Evolutionary conservation across 495 filamentous ascomycete genomes (phyloP).

Genomic region (Neurospora sp.): DNA sequence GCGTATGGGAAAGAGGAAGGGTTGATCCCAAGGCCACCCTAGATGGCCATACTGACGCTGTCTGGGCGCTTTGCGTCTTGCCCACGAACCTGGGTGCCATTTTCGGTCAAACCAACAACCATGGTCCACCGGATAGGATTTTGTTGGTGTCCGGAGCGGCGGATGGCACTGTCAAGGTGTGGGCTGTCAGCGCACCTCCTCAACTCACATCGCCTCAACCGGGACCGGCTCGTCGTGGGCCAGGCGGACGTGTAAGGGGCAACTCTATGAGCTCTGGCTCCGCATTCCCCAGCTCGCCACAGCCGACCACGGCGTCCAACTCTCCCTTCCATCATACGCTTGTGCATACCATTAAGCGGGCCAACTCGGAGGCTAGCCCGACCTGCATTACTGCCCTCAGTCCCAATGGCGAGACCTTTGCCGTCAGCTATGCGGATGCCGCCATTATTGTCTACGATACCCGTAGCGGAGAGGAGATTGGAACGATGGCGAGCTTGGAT

Average conservation of each 20-base stretch:
- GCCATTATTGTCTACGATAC: constrained; percentile 88
- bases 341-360: constrained; percentile 70
- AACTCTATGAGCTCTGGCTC: constrained; percentile 87
- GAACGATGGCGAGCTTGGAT: constrained; percentile 82
- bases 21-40: constrained; percentile 94
- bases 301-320: constrained; percentile 65
- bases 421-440: constrained; percentile 84
- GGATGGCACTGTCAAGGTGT: constrained; percentile 85
- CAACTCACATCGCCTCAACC: constrained; percentile 68
- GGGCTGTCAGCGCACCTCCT: constrained; percentile 89
- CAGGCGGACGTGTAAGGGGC: constrained; percentile 72
- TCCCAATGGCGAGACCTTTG: constrained; percentile 77
- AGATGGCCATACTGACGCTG: constrained; percentile 87
- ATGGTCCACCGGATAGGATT: constrained; percentile 72
- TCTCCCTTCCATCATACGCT: constrained; percentile 52
- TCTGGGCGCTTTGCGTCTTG: constrained; percentile 91
- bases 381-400: constrained; percentile 88
- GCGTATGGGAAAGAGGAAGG: constrained; percentile 87
- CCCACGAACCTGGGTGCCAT: constrained; percentile 71
- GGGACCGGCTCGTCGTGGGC: constrained; percentile 46
- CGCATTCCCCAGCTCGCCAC: constrained; percentile 81
- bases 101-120: constrained; percentile 58
- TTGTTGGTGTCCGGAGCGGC: constrained; percentile 85
- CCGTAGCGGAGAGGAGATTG: constrained; percentile 79
- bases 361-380: constrained; percentile 60